Evolutionary conservation across 2,329 filamentous ascomycete genomes (phyloP), one percentile per base, ranked within the genome.

Genomic region (Cordyceps tenuipes): DNA sequence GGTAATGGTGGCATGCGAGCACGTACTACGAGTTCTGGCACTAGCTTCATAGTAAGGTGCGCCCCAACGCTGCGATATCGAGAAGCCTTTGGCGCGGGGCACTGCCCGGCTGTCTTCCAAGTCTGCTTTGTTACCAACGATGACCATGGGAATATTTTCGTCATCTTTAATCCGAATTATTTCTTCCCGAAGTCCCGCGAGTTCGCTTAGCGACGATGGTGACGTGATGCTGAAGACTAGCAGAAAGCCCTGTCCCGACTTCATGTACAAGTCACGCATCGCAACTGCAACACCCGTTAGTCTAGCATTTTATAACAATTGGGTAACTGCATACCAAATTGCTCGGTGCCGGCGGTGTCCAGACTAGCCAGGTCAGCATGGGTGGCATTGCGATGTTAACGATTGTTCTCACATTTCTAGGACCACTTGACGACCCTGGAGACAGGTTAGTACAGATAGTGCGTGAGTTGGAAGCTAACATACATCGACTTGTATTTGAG

Each of bases 141-240:
- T 90, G 54, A 96, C 91, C 70, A 96, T 89, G 23, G 90, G 90
- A 4, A 93, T 84, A 63, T 86, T 87, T 59, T 91, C 88, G 73
- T 93, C 89, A 71, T 92, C 89, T 75, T 96, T 96, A 75, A 95
- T 93, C 62, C 90, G 89, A 62, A 91, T 87, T 64, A 96, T 95
- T 73, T 96, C 90, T 69, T 96, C 90, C 55, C 90, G 87, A 47
- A 96, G 80, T 66, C 89, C 87, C 66, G 84, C 82, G 34, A 96
- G 82, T 73, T 96, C 91, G 66, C 86, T 83, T 46, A 96, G 80
- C n/a, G 90, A 95, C 39, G 89, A 89, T 63, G 82, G 79, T 63
- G 90, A 94, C 19, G 90, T 93, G 70, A 96, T 96, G 74, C 89
- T 93, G 76, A 96, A 96, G 61, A 96, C 91, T 43, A 96, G 82